phyloP scores from a whole-genome alignment of 495 filamentous ascomycete species.

The Xylaria nigripes region DNA sequence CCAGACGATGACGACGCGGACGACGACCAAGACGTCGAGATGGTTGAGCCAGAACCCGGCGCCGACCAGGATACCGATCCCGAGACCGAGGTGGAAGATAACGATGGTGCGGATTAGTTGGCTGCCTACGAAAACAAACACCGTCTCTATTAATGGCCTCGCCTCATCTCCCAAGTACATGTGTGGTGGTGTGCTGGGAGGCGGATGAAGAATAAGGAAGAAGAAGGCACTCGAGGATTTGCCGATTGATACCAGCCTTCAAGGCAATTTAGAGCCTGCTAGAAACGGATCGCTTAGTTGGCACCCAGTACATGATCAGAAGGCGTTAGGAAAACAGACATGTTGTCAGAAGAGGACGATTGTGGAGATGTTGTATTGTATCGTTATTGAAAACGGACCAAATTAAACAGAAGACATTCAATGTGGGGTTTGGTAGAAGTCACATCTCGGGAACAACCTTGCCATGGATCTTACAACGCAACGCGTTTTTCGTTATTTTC shows the following conservation, averaged over 20 bases:
- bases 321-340: constrained; percentile 1
- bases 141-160: not conserved
- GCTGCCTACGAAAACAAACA: not conserved
- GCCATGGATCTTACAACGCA: too few species aligned
- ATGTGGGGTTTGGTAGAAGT: too few species aligned
- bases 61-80: constrained; percentile 31
- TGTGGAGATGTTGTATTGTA: too few species aligned
- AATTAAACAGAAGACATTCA: too few species aligned
- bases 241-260: not conserved
- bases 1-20: constrained; percentile 23
- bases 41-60: constrained; percentile 19
- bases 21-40: constrained; percentile 27
- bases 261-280: not conserved
- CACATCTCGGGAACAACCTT: too few species aligned
- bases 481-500: not conserved
- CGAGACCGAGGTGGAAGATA: constrained; percentile 34
- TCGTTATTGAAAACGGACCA: too few species aligned
- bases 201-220: too few species aligned
- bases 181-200: not conserved
- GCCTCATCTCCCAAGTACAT: not conserved
- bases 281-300: not conserved
- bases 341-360: not conserved
- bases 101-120: constrained; percentile 15
- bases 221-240: not conserved
- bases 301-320: not conserved